These are phyloP conservation scores for Limnomonas spitsbergensis DNA, from an alignment of 139 green algal genomes.

Conservation along the genomic window DNA sequence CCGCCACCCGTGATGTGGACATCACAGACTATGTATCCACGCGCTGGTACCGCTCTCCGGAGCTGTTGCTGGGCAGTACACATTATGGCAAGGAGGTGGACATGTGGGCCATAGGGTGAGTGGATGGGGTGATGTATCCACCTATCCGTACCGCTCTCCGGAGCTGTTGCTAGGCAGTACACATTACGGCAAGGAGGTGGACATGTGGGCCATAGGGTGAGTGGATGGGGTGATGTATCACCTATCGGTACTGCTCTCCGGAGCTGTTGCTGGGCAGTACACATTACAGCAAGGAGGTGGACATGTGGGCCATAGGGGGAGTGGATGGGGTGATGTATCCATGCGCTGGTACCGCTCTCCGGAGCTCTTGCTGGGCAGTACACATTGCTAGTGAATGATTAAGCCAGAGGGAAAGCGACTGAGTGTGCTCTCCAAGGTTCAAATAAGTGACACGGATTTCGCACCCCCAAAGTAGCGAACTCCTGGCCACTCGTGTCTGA, in stretches of 20 bases:
- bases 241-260: conserved; percentile 87
- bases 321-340: conserved; percentile 64
- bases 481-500: too few relatives aligned
- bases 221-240: conserved; percentile 72
- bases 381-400: too few relatives aligned
- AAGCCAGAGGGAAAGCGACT: too few relatives aligned
- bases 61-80: conserved; percentile 83
- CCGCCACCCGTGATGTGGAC: conserved; percentile 29
- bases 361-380: conserved; percentile 86
- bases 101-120: conserved; percentile 82
- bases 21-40: conserved; percentile 93
- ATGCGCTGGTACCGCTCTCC: conserved; percentile 91
- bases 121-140: conserved; percentile 74
- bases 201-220: conserved; percentile 86
- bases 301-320: conserved; percentile 86
- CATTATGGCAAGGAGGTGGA: conserved; percentile 82
- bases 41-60: conserved; percentile 88
- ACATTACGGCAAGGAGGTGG: conserved; percentile 76
- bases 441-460: too few relatives aligned
- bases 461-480: too few relatives aligned
- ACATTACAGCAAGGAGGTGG: conserved; percentile 76
- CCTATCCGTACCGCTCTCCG: conserved; percentile 87
- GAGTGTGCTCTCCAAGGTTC: too few relatives aligned
- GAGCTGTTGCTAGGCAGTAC: conserved; percentile 86
- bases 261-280: conserved; percentile 86